These are phyloP conservation scores for Panellus pusillus DNA, from an alignment of 768 basidiomycete genomes.

Conservation along the genomic window DNA sequence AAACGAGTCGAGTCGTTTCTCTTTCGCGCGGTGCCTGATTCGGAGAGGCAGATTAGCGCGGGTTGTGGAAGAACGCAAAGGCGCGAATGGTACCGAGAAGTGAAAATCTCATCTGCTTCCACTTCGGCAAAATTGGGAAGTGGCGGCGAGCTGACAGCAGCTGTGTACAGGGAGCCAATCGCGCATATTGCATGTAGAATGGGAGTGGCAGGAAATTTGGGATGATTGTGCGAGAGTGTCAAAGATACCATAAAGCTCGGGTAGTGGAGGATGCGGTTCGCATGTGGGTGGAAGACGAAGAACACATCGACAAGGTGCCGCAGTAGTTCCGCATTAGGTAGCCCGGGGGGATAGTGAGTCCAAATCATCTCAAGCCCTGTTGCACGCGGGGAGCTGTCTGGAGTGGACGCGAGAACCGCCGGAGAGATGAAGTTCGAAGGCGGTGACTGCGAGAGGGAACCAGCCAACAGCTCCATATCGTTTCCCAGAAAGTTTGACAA, in stretches of 20 bases:
- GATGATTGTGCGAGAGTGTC: slow-evolving; percentile 62
- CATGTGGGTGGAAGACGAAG: slow-evolving; percentile 76
- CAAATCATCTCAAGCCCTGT: slow-evolving; percentile 42
- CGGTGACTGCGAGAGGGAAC: slow-evolving; percentile 6
- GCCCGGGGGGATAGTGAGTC: slow-evolving; percentile 60
- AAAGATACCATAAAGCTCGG: slow-evolving; percentile 66
- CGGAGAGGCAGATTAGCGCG: too few species aligned
- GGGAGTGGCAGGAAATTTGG: slow-evolving; percentile 69
- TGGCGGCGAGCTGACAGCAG: slow-evolving; percentile 59
- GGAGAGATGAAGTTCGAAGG: slow-evolving; percentile 12
- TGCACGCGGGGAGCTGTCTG: slow-evolving; percentile 15
- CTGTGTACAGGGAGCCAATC: slow-evolving; percentile 72
- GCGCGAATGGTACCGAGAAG: slow-evolving; percentile 23
- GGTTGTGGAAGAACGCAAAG: too few species aligned
- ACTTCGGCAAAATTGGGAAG: slow-evolving; percentile 49
- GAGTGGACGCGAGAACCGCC: background rate
- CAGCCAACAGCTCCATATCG: slow-evolving; percentile 9
- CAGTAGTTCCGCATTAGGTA: slow-evolving; percentile 63
- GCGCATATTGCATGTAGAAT: slow-evolving; percentile 89
- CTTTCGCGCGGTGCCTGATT: slow-evolving; percentile 39
- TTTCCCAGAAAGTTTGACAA: slow-evolving; percentile 2
- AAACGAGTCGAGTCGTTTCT: slow-evolving; percentile 56
- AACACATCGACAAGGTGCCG: slow-evolving; percentile 62
- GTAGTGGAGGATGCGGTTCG: slow-evolving; percentile 67
- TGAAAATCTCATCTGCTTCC: slow-evolving; percentile 54